Evolutionary conservation across 208 protist species (phyloP), one percentile per base, ranked within the genome.

Genomic region (Acanthamoeba sp.): DNA sequence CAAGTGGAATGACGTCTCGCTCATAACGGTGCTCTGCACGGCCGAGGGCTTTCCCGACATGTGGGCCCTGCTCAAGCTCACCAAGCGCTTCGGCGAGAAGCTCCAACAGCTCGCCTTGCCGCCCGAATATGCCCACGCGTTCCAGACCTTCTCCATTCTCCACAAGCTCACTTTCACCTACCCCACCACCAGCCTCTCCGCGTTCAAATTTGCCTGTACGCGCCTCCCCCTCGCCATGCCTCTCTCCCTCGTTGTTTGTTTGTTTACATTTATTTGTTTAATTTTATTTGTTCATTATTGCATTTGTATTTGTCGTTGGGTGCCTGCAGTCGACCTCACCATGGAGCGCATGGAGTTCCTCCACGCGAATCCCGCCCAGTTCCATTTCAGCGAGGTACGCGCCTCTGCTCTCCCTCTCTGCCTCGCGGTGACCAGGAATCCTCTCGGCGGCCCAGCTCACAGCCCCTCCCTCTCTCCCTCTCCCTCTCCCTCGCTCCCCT

Each of bases 121-220:
- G 12, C 45, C 52, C 27, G 85, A 91, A 59, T 91, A 50, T 20
- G 85, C 85, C 36, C 57, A 71, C 22, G 85, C 57, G 9, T 91
- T 91, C 32, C 52, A 91, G 34, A 42, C 40, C 9, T 91, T 71
- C 59, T 64, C 85, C n/a, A 50, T 71, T 18, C 57, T 91, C 24
- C 59, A 91, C 32, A 71, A 59, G 55, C 32, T 71, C 24, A 34
- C 38, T 5, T 24, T 38, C 52, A 71, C 52, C 40, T 91, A 91
- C 59, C 85, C 85, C 18, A 27, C 55, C 40, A 71, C 24, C 10
- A 91, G 38, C 38, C 40, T 91, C 29, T 64, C 85, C 50, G 71
- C 85, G 16, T 91, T 91, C 40, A 91, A 91, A 32, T 91, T 91
- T 45, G 45, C 85, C 24, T 91, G 85, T 91, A 91, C 50, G 85